phyloP scores from a whole-genome alignment of 208 protist genomes.

The Lotmaria passim region DNA sequence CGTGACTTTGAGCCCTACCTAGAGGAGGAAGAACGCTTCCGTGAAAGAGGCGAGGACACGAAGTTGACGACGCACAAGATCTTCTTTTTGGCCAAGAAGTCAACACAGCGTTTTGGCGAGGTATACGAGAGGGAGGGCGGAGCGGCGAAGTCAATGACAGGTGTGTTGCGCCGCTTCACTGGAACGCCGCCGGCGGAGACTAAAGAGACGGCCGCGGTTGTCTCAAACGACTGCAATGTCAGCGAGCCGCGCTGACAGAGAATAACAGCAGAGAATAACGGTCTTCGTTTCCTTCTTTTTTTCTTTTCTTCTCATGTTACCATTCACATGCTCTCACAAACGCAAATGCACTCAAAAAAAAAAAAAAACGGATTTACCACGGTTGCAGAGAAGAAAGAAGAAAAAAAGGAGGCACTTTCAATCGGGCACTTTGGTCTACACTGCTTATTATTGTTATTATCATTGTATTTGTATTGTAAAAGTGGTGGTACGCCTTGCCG shows the following conservation, averaged over 20 bases:
- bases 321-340: no score
- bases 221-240: no score
- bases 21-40: conserved; percentile 28
- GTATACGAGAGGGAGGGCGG: conserved; percentile 55
- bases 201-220: not conserved
- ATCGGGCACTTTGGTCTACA: no score
- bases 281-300: not conserved
- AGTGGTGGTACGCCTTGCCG: no score
- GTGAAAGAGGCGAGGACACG: conserved; percentile 14
- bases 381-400: no score
- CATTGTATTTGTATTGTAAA: not conserved
- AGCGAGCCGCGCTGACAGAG: no score
- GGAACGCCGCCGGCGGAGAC: not conserved
- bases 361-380: no score
- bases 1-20: conserved; percentile 52
- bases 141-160: conserved; percentile 28
- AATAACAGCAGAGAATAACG: no score
- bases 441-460: no score
- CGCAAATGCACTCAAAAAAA: no score
- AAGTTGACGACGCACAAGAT: conserved; percentile 46
- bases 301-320: no score
- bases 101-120: conserved; percentile 58
- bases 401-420: no score
- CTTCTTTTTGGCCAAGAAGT: conserved; percentile 67
- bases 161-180: conserved; percentile 17